A percentile compares a stretch with the other conserved stretches of the same genome.
phyloP scores from a whole-genome alignment of 116 monocot species.

The Iris pallida region DNA sequence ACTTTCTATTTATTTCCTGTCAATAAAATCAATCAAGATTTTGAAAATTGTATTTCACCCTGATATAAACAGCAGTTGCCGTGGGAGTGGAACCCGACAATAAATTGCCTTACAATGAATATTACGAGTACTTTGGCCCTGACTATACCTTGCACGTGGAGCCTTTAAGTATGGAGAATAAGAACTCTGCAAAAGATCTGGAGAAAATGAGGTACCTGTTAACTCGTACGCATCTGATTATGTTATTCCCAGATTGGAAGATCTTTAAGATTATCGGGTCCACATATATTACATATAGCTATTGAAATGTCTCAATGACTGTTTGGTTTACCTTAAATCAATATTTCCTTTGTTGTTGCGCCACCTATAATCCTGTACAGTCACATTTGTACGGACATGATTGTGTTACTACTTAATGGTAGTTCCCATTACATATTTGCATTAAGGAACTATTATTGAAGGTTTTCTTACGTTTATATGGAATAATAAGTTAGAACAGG shows the following conservation, averaged over 20 bases:
- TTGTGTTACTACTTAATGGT: too few species aligned
- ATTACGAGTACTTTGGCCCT: constrained; percentile 92
- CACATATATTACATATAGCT: neutral
- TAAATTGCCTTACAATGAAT: constrained; percentile 80
- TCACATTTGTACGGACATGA: too few species aligned
- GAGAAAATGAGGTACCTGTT: constrained; percentile 66
- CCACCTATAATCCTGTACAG: too few species aligned
- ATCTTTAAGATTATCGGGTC: neutral
- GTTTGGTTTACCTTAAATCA: neutral
- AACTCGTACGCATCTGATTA: neutral
- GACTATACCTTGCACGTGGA: constrained; percentile 75
- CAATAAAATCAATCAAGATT: neutral
- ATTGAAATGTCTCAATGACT: neutral
- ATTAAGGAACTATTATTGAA: too few species aligned
- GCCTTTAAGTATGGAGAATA: constrained; percentile 59
- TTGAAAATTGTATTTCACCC: constrained; percentile 2
- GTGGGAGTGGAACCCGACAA: constrained; percentile 88
- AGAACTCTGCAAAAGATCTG: constrained; percentile 64
- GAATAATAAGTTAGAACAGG: too few species aligned
- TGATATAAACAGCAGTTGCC: constrained; percentile 80
- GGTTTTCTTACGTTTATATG: too few species aligned
- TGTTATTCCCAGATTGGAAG: neutral
- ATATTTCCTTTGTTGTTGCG: neutral
- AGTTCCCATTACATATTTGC: too few species aligned
- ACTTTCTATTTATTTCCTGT: neutral